A percentile compares a stretch with the other conserved stretches of the same genome.
Evolutionary conservation across 2,329 filamentous ascomycete species (phyloP).

Genomic region (Penicillium sp.): DNA sequence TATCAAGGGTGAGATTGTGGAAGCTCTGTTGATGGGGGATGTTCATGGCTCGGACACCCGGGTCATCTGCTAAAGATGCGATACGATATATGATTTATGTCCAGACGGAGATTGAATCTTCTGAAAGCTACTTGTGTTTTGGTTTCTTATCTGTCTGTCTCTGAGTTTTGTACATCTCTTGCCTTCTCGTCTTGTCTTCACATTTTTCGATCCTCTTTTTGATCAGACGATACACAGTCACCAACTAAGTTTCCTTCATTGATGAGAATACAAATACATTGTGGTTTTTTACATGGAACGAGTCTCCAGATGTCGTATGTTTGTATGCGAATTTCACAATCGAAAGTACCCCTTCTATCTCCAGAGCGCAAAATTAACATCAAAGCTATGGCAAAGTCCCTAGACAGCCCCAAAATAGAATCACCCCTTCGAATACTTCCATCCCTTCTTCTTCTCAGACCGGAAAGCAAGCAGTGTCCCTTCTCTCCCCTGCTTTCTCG

Average conservation of each 20-base stretch:
- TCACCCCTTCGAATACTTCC: conserved; percentile 39
- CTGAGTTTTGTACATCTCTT: conserved; percentile 1
- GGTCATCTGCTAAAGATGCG: conserved; percentile 13
- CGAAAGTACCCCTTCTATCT: neutral
- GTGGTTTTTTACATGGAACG: neutral
- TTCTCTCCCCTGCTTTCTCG: conserved; percentile 60
- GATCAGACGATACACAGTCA: neutral
- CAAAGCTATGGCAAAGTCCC: neutral
- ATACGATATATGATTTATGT: conserved; percentile 4
- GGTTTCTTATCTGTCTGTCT: neutral
- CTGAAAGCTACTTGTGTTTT: conserved; percentile 1
- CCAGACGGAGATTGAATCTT: conserved; percentile 9
- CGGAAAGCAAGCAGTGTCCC: conserved; percentile 48
- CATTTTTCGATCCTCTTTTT: neutral
- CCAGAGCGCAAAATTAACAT: neutral
- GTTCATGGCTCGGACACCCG: conserved; percentile 26
- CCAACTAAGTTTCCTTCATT: neutral
- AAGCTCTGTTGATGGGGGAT: conserved; percentile 68
- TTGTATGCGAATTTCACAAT: neutral
- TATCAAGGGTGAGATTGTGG: conserved; percentile 59
- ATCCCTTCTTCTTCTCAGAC: conserved; percentile 45
- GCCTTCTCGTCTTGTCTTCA: neutral
- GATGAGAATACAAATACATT: neutral
- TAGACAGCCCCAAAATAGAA: neutral
- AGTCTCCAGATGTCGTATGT: neutral